phyloP scores from a whole-genome alignment of 129 eudicot species.

The Sambucus nigra region DNA sequence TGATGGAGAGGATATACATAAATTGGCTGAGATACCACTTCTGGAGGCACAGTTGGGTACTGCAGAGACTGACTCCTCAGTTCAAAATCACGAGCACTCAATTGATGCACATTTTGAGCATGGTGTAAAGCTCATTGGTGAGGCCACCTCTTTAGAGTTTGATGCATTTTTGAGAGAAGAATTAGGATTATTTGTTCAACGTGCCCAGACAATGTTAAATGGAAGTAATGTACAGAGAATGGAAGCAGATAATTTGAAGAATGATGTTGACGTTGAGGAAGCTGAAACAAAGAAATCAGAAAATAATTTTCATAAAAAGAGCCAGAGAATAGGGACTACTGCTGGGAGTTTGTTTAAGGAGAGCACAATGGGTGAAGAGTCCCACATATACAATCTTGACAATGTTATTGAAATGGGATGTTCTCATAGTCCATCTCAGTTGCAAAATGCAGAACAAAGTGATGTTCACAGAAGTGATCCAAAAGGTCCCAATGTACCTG shows the following conservation, averaged over 20 bases:
- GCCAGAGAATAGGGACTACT: slow-evolving; percentile 10
- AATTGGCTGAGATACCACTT: slow-evolving; percentile 7
- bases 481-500: no score
- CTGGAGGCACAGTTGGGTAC: background rate
- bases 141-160: slow-evolving; percentile 14
- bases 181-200: slow-evolving; percentile 19
- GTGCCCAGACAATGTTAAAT: slow-evolving; percentile 6
- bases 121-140: slow-evolving; percentile 11
- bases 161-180: slow-evolving; percentile 12
- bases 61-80: slow-evolving; percentile 15
- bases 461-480: slow-evolving; percentile 10
- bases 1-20: slow-evolving; percentile 18
- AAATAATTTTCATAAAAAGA: slow-evolving; percentile 4
- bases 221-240: background rate
- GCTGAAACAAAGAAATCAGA: slow-evolving; percentile 7
- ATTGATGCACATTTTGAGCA: slow-evolving; percentile 1
- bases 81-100: slow-evolving; percentile 14
- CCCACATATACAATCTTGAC: no score
- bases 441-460: slow-evolving; percentile 19
- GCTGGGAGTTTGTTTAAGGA: no score
- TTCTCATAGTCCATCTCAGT: slow-evolving; percentile 8
- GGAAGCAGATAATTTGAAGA: slow-evolving; percentile 11
- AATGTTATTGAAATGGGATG: slow-evolving; percentile 5
- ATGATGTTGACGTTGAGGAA: slow-evolving; percentile 10
- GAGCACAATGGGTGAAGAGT: no score